Base-by-base conservation (phyloP, 345 rosid species). In the Cochlearia excelsa region DNA sequence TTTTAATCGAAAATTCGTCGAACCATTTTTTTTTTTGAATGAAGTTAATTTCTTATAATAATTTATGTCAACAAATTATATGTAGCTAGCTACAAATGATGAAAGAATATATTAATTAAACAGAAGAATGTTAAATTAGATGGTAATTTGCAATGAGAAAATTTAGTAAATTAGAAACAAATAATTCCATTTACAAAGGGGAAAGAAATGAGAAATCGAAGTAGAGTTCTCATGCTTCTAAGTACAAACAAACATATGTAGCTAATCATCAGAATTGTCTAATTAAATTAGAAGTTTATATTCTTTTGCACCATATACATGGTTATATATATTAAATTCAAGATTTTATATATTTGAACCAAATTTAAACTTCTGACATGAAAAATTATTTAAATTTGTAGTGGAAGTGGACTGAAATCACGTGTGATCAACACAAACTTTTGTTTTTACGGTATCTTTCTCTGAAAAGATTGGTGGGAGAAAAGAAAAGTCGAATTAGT, bases 391-490 rank as follows among this genome's bases (percentile, higher is more conserved):
- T 46, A 46, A 6, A 34, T 67, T 58, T 51, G 60, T 35, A 59
- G 34, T 7, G 67, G 51, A 40, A n/a, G 61, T 53, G 67, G 67
- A 68, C 56, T 68, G 67, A 38, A 60, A 68, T 60, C 67, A 68
- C 67, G 73, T 68, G 73, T 53, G 73, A 60, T 44, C 61, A 44
- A 2, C 23, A 53, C 42, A 26, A 59, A 52, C 66, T 53, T 60
- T 59, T 47, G 48, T 51, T 38, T 51, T 68, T 10, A 53, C 72
- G 39, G 61, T 60, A 58, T 42, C 46, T 57, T 57, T 50, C 46
- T 57, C 58, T 50, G 65, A 57, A 67, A 66, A 67, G 65, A 57
- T 67, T 67, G 50, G 71, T 57, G 39, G 71, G 52, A 33, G 52
- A 43, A 51, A 37, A 45, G 46, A 51, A 59, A 67, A 51, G 71